A percentile compares a stretch with the other conserved stretches of the same genome.
These are phyloP conservation scores for Triadica sebifera DNA, from an alignment of 345 rosid genomes.

Conservation along the genomic window DNA sequence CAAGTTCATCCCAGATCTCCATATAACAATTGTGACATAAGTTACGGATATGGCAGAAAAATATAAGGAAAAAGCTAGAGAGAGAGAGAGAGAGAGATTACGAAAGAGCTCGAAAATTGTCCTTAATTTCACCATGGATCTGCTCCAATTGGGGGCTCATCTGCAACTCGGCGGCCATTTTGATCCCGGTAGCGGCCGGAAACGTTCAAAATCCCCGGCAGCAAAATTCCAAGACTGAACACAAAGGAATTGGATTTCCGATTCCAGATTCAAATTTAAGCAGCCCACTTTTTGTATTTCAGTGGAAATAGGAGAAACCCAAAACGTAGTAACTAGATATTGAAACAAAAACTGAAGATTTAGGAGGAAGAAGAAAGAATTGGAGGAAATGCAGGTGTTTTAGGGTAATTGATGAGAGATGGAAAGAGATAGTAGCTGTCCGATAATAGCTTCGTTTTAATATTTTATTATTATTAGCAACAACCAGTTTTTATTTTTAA, in stretches of 20 bases:
- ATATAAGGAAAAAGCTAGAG: not conserved
- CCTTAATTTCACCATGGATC: slow-evolving; percentile 95
- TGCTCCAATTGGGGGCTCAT: slow-evolving; percentile 92
- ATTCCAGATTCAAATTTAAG: not conserved
- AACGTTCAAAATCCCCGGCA: slow-evolving; percentile 32
- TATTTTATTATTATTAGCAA: too few species aligned
- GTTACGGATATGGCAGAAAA: not conserved
- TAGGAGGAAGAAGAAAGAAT: too few species aligned
- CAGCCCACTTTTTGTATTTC: too few species aligned
- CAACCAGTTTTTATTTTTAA: too few species aligned
- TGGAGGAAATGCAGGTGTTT: too few species aligned
- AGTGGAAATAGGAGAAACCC: too few species aligned
- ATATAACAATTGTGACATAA: not conserved
- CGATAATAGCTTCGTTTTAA: too few species aligned
- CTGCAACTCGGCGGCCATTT: slow-evolving; percentile 60
- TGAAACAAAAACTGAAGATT: too few species aligned
- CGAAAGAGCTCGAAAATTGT: slow-evolving; percentile 90
- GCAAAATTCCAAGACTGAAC: not conserved
- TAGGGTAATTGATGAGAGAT: too few species aligned
- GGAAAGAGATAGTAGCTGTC: too few species aligned
- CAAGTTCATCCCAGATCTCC: not conserved
- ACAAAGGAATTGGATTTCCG: not conserved
- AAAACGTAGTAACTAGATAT: too few species aligned
- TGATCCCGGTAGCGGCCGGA: slow-evolving; percentile 26
- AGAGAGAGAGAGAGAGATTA: slow-evolving; percentile 34